phyloP scores from a whole-genome alignment of 73 alveolate genomes.

The Blepharisma stoltei region DNA sequence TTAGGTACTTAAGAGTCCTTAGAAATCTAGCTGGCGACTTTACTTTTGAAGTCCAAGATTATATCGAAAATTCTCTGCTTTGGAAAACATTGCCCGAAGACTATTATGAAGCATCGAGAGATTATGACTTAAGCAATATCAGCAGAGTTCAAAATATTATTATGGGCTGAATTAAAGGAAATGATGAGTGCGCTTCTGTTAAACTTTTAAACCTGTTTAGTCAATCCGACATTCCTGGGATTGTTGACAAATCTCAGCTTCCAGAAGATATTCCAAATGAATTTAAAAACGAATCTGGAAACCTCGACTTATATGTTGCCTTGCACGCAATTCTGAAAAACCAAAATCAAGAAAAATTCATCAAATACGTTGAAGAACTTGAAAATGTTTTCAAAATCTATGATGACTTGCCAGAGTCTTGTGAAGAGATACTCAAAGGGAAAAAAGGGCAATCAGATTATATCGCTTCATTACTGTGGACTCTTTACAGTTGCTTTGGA shows the following conservation, averaged over 20 bases:
- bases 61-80: conserved; percentile 15
- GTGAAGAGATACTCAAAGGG: not conserved
- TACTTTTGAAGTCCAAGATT: conserved; percentile 15
- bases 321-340: not conserved
- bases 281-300: not conserved
- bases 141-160: not conserved
- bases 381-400: not conserved
- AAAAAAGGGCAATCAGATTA: not conserved
- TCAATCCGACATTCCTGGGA: no score
- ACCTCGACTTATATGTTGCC: not conserved
- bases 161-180: not conserved
- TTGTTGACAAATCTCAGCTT: not conserved
- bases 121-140: not conserved
- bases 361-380: not conserved
- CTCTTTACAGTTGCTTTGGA: not conserved
- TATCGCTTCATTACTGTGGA: not conserved
- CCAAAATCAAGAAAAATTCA: not conserved
- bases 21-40: not conserved
- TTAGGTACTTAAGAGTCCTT: conserved; percentile 2
- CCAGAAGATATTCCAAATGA: not conserved
- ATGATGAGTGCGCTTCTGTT: not conserved
- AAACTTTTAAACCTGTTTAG: not conserved
- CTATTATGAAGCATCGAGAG: conserved; percentile 23
- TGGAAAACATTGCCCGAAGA: conserved; percentile 11
- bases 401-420: conserved; percentile 8